phyloP scores from a whole-genome alignment of 257 asterid genomes.

The Fraxinus americana region DNA sequence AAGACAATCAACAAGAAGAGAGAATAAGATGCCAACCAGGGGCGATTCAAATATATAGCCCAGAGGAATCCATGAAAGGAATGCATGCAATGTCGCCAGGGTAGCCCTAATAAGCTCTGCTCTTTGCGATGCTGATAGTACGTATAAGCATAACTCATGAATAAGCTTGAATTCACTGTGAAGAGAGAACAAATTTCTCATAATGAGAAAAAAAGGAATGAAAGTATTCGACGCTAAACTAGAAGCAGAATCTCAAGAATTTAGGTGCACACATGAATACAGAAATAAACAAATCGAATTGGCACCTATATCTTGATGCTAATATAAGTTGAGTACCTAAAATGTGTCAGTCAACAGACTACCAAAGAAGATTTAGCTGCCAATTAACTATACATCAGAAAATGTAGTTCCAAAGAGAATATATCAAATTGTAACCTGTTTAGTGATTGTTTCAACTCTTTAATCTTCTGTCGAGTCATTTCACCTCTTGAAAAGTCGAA shows the following conservation, averaged over 20 bases:
- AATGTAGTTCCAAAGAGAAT: conserved; percentile 11
- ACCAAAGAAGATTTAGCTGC: background rate
- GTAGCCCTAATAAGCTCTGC: conserved; percentile 96
- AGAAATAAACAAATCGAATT: background rate
- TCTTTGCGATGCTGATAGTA: conserved; percentile 89
- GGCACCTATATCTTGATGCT: background rate
- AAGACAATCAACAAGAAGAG: conserved; percentile 28
- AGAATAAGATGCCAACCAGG: conserved; percentile 62
- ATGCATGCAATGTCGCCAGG: conserved; percentile 92
- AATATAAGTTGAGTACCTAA: background rate
- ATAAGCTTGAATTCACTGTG: conserved; percentile 95
- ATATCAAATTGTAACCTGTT: conserved; percentile 59
- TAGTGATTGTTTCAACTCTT: conserved; percentile 86
- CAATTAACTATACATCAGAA: background rate
- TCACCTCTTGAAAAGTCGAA: conserved; percentile 99
- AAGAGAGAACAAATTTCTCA: conserved; percentile 21
- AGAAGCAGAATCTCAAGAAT: background rate
- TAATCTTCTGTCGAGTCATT: conserved; percentile 98
- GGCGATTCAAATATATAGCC: conserved; percentile 98
- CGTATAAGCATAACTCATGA: conserved; percentile 91
- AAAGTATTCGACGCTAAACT: background rate
- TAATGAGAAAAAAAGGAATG: conserved; percentile 1
- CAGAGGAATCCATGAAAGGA: conserved; percentile 97
- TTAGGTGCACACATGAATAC: background rate
- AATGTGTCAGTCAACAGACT: conserved; percentile 10